Evolutionary conservation across 305 asterid genomes (phyloP).

Genomic region (Fraxinus xanthoxyloides): DNA sequence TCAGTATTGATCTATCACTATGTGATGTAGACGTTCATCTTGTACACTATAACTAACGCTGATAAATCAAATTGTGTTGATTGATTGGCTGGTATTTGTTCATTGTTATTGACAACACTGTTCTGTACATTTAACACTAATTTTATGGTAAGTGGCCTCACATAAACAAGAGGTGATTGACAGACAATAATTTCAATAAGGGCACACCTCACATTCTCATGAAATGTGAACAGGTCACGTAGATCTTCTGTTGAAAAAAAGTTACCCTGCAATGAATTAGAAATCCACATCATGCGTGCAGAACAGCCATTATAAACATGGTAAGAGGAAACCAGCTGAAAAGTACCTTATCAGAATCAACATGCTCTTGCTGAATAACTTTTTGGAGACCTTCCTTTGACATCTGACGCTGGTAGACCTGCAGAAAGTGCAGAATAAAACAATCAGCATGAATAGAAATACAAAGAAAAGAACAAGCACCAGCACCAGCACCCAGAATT

Average conservation of each 20-base stretch:
- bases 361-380: conserved; percentile 85
- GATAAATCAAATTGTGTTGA: conserved; percentile 17
- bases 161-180: background rate
- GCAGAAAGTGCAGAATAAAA: conserved; percentile 19
- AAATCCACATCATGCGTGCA: conserved; percentile 19
- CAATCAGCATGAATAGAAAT: conserved; percentile 8
- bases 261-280: conserved; percentile 48
- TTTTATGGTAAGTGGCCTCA: background rate
- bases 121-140: background rate
- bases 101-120: conserved; percentile 4
- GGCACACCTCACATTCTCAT: conserved; percentile 67
- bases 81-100: conserved; percentile 7
- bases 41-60: background rate
- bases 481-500: conserved; percentile 26
- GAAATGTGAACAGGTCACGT: conserved; percentile 86
- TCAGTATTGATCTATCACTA: conserved; percentile 15
- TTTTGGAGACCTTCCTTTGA: conserved; percentile 98
- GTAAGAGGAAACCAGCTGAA: conserved; percentile 15
- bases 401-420: conserved; percentile 99
- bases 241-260: conserved; percentile 87
- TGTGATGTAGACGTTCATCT: conserved; percentile 4
- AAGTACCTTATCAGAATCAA: conserved; percentile 62
- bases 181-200: conserved; percentile 20
- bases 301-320: conserved; percentile 16
- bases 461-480: conserved; percentile 20